These are phyloP conservation scores for Ilyonectria mors-panacis DNA, from an alignment of 2,329 filamentous ascomycete species.

Conservation along the genomic window DNA sequence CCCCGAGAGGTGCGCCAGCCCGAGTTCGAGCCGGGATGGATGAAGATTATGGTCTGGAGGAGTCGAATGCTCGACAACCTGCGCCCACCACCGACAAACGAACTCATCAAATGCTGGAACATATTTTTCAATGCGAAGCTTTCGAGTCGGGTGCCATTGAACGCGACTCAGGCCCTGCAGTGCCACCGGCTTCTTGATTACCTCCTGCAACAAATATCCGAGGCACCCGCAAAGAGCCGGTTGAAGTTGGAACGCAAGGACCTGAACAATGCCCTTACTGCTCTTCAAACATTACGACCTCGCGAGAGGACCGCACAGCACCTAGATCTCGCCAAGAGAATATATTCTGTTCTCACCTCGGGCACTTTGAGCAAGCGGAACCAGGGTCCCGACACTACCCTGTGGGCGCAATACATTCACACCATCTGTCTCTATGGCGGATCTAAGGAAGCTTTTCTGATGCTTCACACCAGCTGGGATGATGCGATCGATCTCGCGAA, in stretches of 20 bases:
- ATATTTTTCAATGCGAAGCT: constrained; percentile 74
- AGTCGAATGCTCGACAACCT: constrained; percentile 74
- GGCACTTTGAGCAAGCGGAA: constrained; percentile 39
- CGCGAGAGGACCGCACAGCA: constrained; percentile 62
- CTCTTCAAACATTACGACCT: constrained; percentile 58
- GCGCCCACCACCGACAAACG: constrained; percentile 74
- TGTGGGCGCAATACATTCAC: constrained; percentile 52
- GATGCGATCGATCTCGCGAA: constrained; percentile 39
- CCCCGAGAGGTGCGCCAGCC: constrained; percentile 73
- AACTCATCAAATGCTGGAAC: constrained; percentile 76
- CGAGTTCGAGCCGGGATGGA: constrained; percentile 79
- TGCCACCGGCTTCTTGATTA: constrained; percentile 72
- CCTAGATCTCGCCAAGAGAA: constrained; percentile 60
- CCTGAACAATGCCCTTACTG: constrained; percentile 59
- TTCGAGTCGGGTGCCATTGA: constrained; percentile 64
- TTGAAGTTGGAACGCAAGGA: constrained; percentile 53
- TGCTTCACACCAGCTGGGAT: constrained; percentile 55
- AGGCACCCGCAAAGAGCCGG: constrained; percentile 24
- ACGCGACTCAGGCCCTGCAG: constrained; percentile 76
- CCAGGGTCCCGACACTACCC: constrained; percentile 34
- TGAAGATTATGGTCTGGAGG: constrained; percentile 78
- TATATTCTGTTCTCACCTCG: constrained; percentile 55
- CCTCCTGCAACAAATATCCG: constrained; percentile 56
- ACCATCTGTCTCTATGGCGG: constrained; percentile 69
- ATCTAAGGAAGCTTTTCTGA: constrained; percentile 66